Percentiles rank a stretch among this genome's conserved stretches.
Evolutionary conservation across 805 yeast genomes (phyloP).

Genomic region (Schwanniomyces occidentalis): DNA sequence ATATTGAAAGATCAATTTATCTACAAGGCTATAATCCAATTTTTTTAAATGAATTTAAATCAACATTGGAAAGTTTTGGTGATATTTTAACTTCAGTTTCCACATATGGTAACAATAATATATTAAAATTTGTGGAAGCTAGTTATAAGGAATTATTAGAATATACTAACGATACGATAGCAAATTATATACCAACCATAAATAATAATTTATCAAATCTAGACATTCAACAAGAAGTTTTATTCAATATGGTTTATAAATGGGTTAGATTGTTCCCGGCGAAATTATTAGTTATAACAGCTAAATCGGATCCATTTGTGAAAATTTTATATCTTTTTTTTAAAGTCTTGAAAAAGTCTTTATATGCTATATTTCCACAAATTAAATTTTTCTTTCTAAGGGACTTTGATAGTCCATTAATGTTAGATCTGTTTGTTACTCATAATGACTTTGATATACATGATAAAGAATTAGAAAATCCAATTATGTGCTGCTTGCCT

Average conservation of each 20-base stretch:
- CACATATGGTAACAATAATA: constrained; percentile 4
- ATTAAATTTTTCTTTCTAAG: constrained; percentile 39
- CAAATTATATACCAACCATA: constrained; percentile 28
- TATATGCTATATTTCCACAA: constrained; percentile 39
- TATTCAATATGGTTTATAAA: constrained; percentile 33
- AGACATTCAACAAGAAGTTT: constrained; percentile 29
- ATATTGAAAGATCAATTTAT: constrained; percentile 33
- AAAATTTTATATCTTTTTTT: constrained; percentile 32
- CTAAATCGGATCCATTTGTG: constrained; percentile 29
- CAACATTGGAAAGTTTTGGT: constrained; percentile 26
- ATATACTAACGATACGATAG: constrained; percentile 24
- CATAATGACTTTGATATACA: constrained; percentile 25
- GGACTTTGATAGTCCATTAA: constrained; percentile 42
- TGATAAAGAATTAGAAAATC: constrained; percentile 18
- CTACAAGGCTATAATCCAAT: constrained; percentile 35
- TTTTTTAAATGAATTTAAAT: constrained; percentile 29
- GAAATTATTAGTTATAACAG: constrained; percentile 21
- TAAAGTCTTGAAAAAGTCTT: constrained; percentile 31
- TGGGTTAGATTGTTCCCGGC: constrained; percentile 39
- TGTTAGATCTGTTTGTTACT: constrained; percentile 33
- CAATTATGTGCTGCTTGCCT: constrained; percentile 12
- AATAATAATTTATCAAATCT: constrained; percentile 22
- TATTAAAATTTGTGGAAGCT: constrained; percentile 16
- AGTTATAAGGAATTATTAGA: constrained; percentile 23
- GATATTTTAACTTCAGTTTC: constrained; percentile 6